These are phyloP conservation scores for Maudiozyma saulgeensis DNA, from an alignment of 805 yeast species.

Conservation along the genomic window DNA sequence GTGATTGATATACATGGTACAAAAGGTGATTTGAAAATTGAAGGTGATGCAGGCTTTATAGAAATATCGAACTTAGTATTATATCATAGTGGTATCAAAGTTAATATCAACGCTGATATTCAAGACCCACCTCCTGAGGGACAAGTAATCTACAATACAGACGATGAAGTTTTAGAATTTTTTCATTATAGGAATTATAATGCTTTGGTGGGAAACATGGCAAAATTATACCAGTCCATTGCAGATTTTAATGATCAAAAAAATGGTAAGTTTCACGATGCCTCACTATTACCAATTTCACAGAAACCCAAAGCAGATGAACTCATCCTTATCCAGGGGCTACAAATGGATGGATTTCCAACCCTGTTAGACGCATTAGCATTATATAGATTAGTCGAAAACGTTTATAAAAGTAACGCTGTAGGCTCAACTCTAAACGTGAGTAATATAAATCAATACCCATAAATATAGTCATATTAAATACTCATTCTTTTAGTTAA, in stretches of 20 bases:
- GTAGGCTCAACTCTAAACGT: slow-evolving; percentile 5
- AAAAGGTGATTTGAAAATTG: slow-evolving; percentile 16
- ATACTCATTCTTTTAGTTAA: background rate
- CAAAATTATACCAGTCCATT: slow-evolving; percentile 13
- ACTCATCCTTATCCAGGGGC: slow-evolving; percentile 8
- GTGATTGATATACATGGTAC: slow-evolving; percentile 19
- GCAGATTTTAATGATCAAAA: slow-evolving; percentile 8
- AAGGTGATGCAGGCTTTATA: slow-evolving; percentile 19
- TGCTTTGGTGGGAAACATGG: slow-evolving; percentile 15
- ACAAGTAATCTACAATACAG: slow-evolving; percentile 3
- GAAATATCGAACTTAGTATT: slow-evolving; percentile 16
- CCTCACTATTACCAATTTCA: background rate
- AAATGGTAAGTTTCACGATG: too few relatives aligned
- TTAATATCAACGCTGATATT: background rate
- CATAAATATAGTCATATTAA: background rate
- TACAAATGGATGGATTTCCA: slow-evolving; percentile 13
- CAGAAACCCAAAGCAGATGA: background rate
- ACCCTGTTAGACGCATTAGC: slow-evolving; percentile 15
- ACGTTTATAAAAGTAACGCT: slow-evolving; percentile 10
- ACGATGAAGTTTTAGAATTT: slow-evolving; percentile 14
- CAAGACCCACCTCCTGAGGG: background rate
- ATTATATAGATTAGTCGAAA: slow-evolving; percentile 11
- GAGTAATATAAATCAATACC: slow-evolving; percentile 4
- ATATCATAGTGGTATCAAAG: slow-evolving; percentile 15
- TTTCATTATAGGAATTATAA: slow-evolving; percentile 17